Evolutionary conservation across 2,329 filamentous ascomycete genomes (phyloP), one percentile per base, ranked within the genome.

Genomic region (Exserohilum turcica): DNA sequence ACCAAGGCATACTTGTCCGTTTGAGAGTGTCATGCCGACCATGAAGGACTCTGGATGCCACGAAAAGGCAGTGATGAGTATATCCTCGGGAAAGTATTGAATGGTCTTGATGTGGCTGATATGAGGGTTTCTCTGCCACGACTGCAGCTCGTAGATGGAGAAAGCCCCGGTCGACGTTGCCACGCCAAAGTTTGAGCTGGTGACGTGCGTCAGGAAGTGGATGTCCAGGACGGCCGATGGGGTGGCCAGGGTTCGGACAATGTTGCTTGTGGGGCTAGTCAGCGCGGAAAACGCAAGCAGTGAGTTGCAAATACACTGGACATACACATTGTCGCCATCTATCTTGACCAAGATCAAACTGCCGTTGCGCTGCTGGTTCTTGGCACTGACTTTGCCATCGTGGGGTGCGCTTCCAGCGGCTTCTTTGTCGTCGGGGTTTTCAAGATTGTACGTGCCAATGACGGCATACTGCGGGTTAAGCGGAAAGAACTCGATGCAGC

Each of bases 381-480:
- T 77, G 46, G 39, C 40, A 48, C 51, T 54, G 36, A 56, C 53
- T 15, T 61, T 54, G 16, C 54, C 56, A 63, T 60, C 45, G 52
- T 63, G 56, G 8, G 61, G 55, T 13, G 60, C 56, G 50, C 52
- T 56, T 7, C 64, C 64, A 12, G 60, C 55, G 27, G 54, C 51
- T 33, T 59, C 60, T 9, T 55, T 33, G 65, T 43, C 79, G 70
- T 55, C 64, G 28, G 67, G 68, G 36, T 81, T 80, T 57, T 91
- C 79, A 24, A 96, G 81, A 57, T 88, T 84, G 74, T 97, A 97
- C 1, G 92, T 96, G 33, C 92, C 93, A 42, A 96, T 83, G 0
- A 95, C 79, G 61, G 96, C 87, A 66, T 87, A 84, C 0, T 85
- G 76, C 0, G 84, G 83, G 52, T 85, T 70, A 1, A 75, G 72